These are phyloP conservation scores for Candida frijolesensis DNA, from an alignment of 1,139 yeast species.

Conservation along the genomic window DNA sequence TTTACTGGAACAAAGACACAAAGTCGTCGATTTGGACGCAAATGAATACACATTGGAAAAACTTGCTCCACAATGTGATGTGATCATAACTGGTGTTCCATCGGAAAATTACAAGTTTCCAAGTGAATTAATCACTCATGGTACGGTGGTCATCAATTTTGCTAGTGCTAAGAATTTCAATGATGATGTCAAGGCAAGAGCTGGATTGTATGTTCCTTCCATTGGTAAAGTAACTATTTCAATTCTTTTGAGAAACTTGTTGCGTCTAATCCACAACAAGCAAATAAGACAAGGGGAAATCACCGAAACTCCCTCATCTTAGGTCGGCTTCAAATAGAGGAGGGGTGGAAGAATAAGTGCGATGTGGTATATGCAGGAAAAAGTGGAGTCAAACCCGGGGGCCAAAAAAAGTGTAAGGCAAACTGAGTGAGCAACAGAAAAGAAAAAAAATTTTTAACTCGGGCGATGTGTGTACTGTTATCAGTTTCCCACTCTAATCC, in stretches of 20 bases:
- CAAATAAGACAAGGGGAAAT: conserved; percentile 23
- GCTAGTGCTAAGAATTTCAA: conserved; percentile 86
- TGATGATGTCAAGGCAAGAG: conserved; percentile 76
- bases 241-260: conserved; percentile 85
- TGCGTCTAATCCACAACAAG: conserved; percentile 75
- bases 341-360: background rate
- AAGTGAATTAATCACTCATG: conserved; percentile 73
- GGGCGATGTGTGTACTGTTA: background rate
- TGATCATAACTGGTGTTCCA: conserved; percentile 95
- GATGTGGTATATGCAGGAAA: background rate
- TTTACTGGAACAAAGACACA: conserved; percentile 77
- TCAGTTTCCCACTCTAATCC: background rate
- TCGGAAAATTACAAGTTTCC: conserved; percentile 82
- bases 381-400: background rate
- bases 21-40: conserved; percentile 66
- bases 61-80: conserved; percentile 79
- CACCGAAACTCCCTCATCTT: background rate
- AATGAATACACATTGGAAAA: conserved; percentile 52
- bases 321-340: background rate
- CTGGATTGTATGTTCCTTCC: conserved; percentile 90
- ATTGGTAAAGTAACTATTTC: conserved; percentile 96
- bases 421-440: background rate
- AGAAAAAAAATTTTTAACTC: conserved; percentile 5
- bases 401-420: background rate
- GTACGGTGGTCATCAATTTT: conserved; percentile 89